Percentiles rank a stretch among this genome's conserved stretches.
Evolutionary conservation across 768 basidiomycete genomes (phyloP).

Genomic region (Serpula lacrymans): DNA sequence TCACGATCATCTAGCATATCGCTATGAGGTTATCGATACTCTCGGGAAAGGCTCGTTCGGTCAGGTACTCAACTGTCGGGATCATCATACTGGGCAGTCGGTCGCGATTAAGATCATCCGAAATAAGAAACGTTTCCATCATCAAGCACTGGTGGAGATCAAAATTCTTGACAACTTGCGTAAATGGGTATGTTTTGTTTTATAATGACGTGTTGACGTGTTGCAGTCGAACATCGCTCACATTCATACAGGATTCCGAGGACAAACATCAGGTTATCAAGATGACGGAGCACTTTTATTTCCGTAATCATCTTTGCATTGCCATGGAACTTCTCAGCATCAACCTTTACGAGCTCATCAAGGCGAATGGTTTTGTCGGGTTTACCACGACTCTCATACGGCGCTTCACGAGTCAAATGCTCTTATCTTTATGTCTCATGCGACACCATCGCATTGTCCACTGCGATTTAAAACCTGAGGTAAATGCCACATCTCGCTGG

Average conservation of each 20-base stretch:
- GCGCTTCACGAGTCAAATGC: slow-evolving; percentile 95
- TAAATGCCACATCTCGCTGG: slow-evolving; percentile 28
- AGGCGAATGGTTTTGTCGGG: slow-evolving; percentile 98
- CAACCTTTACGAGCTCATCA: slow-evolving; percentile 98
- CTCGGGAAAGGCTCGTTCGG: slow-evolving; percentile 99
- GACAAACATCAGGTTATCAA: slow-evolving; percentile 97
- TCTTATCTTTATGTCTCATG: slow-evolving; percentile 88
- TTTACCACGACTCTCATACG: slow-evolving; percentile 95
- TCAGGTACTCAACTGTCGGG: slow-evolving; percentile 92
- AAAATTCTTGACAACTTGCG: slow-evolving; percentile 95
- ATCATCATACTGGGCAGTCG: slow-evolving; percentile 92
- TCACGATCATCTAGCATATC: slow-evolving; percentile 91
- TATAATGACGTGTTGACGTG: background rate
- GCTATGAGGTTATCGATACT: slow-evolving; percentile 91
- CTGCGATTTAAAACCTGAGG: slow-evolving; percentile 99
- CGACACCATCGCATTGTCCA: slow-evolving; percentile 97
- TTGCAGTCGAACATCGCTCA: too few species aligned
- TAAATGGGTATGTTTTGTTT: slow-evolving; percentile 79
- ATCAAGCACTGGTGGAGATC: slow-evolving; percentile 98
- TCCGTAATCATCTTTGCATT: slow-evolving; percentile 96
- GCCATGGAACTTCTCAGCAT: slow-evolving; percentile 98
- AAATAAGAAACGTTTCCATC: slow-evolving; percentile 98
- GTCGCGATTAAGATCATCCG: slow-evolving; percentile 99
- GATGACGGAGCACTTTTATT: slow-evolving; percentile 98
- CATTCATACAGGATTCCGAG: slow-evolving; percentile 81